Base-by-base conservation (phyloP, 2,329 filamentous ascomycete species). In the Fusarium virguliforme region DNA sequence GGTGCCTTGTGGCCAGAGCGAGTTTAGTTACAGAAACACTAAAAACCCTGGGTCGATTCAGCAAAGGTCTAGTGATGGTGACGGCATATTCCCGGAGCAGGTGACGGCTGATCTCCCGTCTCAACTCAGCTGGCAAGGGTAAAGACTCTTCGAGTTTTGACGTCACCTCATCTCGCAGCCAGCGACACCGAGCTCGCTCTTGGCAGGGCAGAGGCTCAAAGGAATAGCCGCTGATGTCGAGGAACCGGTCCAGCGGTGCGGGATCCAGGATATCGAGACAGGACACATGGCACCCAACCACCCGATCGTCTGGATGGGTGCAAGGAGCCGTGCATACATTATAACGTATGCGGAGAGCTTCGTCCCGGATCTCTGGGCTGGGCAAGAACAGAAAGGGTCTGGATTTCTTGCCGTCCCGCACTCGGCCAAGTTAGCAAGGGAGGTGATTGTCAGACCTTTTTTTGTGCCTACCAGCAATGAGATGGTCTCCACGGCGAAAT, bases 21-120 rank as follows among this genome's bases (percentile, higher is more conserved):
- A 48, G 22, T 7, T 6, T n/a, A 6, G 24, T 28, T 26, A 15
- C 9, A 32, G 46, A 9, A 18, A 34, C 12, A 22, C 28, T 32
- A 9, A 51, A 34, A 28, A 8, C 28, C 13, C 10, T 34, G 15
- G 10, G 26, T 13, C 5, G 28, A 18, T 32, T 13, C 6, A 10
- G 26, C 4, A 34, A 22, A 18, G 28, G 26, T 8, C 28, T 18
- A n/a, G 28, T 12, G 8, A 34, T 32, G 8, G 28, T 18, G 15
- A 51, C 46, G 28, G 28, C 46, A 34, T 51, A 51, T 18, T 51
- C 46, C 10, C 15, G 46, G 12, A 34, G 46, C 4, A 51, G 46
- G 34, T 51, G 12, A 3, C 8, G 4, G 18, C 15, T 22, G 26
- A 51, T 34, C 46, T 34, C 26, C n/a, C 28, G 26, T 24, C 26